Evolutionary conservation across 2,329 filamentous ascomycete species (phyloP), one percentile per base, ranked within the genome.

Genomic region (Xylaria sp.): DNA sequence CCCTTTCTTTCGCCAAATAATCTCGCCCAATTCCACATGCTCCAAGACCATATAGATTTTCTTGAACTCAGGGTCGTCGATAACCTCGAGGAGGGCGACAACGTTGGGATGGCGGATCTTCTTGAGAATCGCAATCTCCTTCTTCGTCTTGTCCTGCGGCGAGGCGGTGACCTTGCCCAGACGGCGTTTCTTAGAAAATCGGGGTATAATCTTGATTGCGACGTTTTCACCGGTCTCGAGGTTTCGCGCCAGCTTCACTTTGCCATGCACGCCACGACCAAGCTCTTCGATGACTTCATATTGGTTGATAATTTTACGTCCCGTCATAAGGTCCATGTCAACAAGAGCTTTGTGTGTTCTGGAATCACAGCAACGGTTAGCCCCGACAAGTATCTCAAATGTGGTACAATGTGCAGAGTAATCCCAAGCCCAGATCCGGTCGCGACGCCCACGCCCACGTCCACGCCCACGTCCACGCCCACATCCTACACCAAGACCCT

Each of bases 1-100:
- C 5, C 91, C 93, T 74, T 92, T 91, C 70, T 89, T 93, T 50
- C 94, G 86, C 94, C 94, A 99, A 44, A 91, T 83, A 52, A 99
- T 91, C 74, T 99, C 94, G 47, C 94, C 93, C 39, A 93, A 83
- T 70, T 97, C 91, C 52, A 97, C 92, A 72, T 93, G 93, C 72
- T 99, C 94, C 40, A 99, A 82, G 18, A 97, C 91, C 76, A 99
- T 93, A 75, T 99, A 99, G 58, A 99, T 96, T 76, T 99, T 99
- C 76, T 95, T 94, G 54, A 92, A 85, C 66, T 92, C 91, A 1
- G 93, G 93, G 70, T 99, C 94, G 70, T 99, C 94, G 66, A 99
- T 97, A 66, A 99, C 92, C 75, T 99, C 94, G 60, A 97, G 83
- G 38, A 99, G 79, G 65, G 91, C 92, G 59, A 99, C 94, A 39